Conservation (phyloP, 768 basidiomycete species). For the Suillus fuscotomentosus region DNA sequence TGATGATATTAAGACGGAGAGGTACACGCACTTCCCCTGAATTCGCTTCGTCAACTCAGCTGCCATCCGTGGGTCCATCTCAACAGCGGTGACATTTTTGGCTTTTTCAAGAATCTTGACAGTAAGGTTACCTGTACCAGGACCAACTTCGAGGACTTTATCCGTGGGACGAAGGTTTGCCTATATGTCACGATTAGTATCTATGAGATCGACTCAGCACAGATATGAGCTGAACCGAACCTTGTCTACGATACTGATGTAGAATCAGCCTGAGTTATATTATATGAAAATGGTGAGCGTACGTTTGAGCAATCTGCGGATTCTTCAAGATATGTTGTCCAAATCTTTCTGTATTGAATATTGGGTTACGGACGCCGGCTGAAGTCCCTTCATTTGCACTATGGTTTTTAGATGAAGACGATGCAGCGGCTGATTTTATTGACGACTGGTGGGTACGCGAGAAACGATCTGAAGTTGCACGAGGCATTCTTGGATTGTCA, state of each 20-base stretch:
- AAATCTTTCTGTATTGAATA: slow-evolving; percentile 93
- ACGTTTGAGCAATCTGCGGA: slow-evolving; percentile 89
- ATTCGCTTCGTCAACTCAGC: slow-evolving; percentile 96
- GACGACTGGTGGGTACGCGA: slow-evolving; percentile 65
- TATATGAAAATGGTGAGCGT: slow-evolving; percentile 29
- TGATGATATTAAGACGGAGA: neutral
- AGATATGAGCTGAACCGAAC: slow-evolving; percentile 24
- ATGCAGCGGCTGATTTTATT: slow-evolving; percentile 37
- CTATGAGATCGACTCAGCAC: slow-evolving; percentile 4
- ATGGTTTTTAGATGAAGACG: slow-evolving; percentile 39
- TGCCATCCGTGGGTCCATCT: slow-evolving; percentile 99
- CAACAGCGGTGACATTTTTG: slow-evolving; percentile 90
- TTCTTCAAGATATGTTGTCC: slow-evolving; percentile 99
- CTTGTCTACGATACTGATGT: slow-evolving; percentile 60
- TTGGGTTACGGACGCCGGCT: slow-evolving; percentile 68
- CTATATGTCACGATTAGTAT: slow-evolving; percentile 33
- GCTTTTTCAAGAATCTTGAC: slow-evolving; percentile 91
- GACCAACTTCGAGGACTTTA: slow-evolving; percentile 95
- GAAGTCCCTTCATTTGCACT: slow-evolving; percentile 37
- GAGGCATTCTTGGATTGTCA: slow-evolving; percentile 53
- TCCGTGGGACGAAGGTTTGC: slow-evolving; percentile 93
- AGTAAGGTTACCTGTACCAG: slow-evolving; percentile 96
- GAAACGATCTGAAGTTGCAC: slow-evolving; percentile 76
- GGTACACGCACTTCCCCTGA: slow-evolving; percentile 85
- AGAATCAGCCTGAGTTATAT: slow-evolving; percentile 13